Base-by-base conservation (phyloP, 495 filamentous ascomycete genomes). In the Penicillium antarcticum region DNA sequence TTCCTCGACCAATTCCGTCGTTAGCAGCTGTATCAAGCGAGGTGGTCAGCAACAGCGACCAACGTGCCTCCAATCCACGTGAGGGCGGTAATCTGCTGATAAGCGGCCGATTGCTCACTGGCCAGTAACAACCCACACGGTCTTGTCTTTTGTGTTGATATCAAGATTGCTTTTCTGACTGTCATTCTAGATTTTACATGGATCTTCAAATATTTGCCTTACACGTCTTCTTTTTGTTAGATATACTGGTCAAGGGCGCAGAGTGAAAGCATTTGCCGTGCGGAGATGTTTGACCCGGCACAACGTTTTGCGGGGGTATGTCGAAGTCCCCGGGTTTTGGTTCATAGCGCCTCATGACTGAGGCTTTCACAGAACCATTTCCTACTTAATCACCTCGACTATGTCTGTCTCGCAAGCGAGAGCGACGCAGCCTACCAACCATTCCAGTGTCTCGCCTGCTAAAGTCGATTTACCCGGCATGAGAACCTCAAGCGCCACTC, bases 401-500 rank as follows among this genome's bases (percentile, higher is more conserved):
- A 59, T 63, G 60, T 53, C 53, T 3, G 50, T 52, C 23, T 36
- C 60, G 5, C 52, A 50, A n/a, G 17, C 33, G 5, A 56, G 24
- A 38, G 34, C 24, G n/a, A 46, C 37, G 12, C 39, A 2, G 31
- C 53, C 1, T 63, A 54, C 32, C 68, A 66, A 40, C 68, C 68
- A 19, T 71, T 69, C 37, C 66, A 71, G 46, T 71, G 68, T 51
- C 32, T 56, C 6, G 39, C 65, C 35, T 71, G 68, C 44, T 57
- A 56, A 37, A 64, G 58, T 29, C 68, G 68, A 10, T 71, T 71
- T 43, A 71, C 66, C 24, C 57, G 68, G 38, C 64, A 69, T 48
- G 68, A 71, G 47, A 71, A 71, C 46, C 66, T 71, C 56, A 71
- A 71, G 47, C 63, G 68, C 40, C 68, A 71, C 58, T 57, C 66